Evolutionary conservation across 257 asterid genomes (phyloP), one percentile per base, ranked within the genome.

Genomic region (Anisodus acutangulus): DNA sequence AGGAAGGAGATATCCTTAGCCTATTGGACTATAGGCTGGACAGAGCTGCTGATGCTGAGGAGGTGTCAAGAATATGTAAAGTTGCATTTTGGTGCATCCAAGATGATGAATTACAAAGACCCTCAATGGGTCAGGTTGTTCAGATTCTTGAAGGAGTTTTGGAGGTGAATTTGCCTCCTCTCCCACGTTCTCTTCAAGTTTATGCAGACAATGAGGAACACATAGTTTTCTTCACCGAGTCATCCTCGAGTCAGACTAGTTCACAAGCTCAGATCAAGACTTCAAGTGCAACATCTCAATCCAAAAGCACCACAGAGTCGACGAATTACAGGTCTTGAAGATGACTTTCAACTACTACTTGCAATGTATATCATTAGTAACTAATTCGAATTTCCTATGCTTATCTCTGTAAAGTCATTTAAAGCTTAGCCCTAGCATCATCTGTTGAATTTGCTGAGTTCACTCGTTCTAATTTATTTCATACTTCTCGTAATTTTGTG

Each of bases 191-290:
- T 12, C 91, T 93, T 31, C 90, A 89, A 70, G 82, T 84, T 59
- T 91, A 91, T 16, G 90, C 76, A 11, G 92, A 88, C 47, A 88
- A 66, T 39, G 86, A 89, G 16, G 91, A 92, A 35, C 86, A 87
- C 57, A 88, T 91, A n/a, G 83, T 93, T 55, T 94, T 93, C 93
- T 93, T 93, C 88, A 91, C 94, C 5, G 93, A 93, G 74, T 92
- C 97, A 12, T 91, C 95, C 43, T 87, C 93, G 0, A 81, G 89
- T 60, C 93, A 88, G 88, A 89, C 68, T 37, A 53, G 90, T 54
- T 89, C 92, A 35, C 90, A 87, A 69, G 49, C 80, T 26, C 92
- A 83, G 49, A 89, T 89, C 88, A 84, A 87, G 79, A 13, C 82
- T 78, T 92, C 97, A 16, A 85, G 69, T 49, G 37, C 88, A 80